Conservation (phyloP, 179 eudicot genomes). For the Spinacia oleracea region DNA sequence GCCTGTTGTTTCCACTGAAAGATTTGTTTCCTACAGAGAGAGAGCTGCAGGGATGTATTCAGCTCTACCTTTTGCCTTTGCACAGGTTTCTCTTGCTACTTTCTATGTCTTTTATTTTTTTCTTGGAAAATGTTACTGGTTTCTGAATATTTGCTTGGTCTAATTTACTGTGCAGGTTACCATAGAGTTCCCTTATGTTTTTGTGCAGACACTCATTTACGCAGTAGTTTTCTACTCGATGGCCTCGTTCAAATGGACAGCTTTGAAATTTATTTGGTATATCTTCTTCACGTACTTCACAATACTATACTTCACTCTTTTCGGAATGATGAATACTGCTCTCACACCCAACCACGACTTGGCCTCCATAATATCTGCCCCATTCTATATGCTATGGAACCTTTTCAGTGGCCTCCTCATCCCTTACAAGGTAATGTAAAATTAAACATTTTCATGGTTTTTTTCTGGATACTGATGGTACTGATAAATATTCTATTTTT, state of each 20-base stretch:
- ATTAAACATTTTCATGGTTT: neutral
- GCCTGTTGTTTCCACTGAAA: constrained; percentile 48
- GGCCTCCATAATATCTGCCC: constrained; percentile 48
- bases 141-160: neutral
- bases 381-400: constrained; percentile 56
- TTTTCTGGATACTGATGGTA: neutral
- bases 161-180: constrained; percentile 37
- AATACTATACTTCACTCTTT: constrained; percentile 51
- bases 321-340: constrained; percentile 56
- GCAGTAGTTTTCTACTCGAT: constrained; percentile 43
- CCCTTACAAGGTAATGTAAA: constrained; percentile 42
- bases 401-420: constrained; percentile 60
- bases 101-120: neutral
- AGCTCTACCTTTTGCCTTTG: constrained; percentile 51
- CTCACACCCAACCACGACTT: constrained; percentile 45
- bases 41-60: constrained; percentile 54
- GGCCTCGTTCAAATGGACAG: constrained; percentile 52
- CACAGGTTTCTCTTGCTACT: constrained; percentile 36
- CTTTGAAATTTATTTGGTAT: constrained; percentile 43
- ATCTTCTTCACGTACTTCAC: constrained; percentile 47
- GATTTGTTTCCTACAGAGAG: constrained; percentile 53
- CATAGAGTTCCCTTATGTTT: constrained; percentile 51
- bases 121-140: neutral
- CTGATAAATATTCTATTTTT: neutral
- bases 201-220: constrained; percentile 43